Percentiles rank a stretch among this genome's conserved stretches.
Conservation (phyloP, 1,139 yeast genomes). For the Kodamaea sp. region DNA sequence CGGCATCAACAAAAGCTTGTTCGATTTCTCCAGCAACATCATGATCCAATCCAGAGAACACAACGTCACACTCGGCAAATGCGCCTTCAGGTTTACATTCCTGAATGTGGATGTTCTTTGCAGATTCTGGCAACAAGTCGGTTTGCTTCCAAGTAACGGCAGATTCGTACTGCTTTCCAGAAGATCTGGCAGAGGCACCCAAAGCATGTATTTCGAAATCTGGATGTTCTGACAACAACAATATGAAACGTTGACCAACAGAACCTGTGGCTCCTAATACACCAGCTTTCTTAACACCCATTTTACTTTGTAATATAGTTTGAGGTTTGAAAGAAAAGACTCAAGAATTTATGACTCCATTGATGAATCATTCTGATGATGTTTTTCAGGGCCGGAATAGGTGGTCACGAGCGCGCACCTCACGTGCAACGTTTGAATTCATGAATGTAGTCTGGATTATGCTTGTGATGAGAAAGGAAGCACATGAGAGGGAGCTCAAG, state of each 20-base stretch:
- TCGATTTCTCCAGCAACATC: slow-evolving; percentile 94
- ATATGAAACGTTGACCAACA: slow-evolving; percentile 94
- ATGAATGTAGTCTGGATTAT: no score
- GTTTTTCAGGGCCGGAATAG: slow-evolving; percentile 9
- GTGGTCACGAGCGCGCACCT: slow-evolving; percentile 11
- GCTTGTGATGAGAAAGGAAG: no score
- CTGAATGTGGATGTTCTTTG: slow-evolving; percentile 61
- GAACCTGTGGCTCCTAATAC: slow-evolving; percentile 98
- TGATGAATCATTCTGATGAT: slow-evolving; percentile 10
- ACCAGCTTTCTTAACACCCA: slow-evolving; percentile 59
- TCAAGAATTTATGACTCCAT: neutral
- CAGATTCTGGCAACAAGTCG: slow-evolving; percentile 68
- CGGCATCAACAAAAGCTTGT: slow-evolving; percentile 76
- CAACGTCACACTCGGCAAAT: slow-evolving; percentile 88
- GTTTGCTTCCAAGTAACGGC: slow-evolving; percentile 98
- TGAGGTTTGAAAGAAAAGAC: slow-evolving; percentile 3
- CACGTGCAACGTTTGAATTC: no score
- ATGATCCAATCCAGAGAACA: slow-evolving; percentile 92
- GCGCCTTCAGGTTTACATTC: slow-evolving; percentile 73
- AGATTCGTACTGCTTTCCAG: slow-evolving; percentile 81
- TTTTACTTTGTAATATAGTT: no score
- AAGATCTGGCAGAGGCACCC: slow-evolving; percentile 94
- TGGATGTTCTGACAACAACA: slow-evolving; percentile 83
- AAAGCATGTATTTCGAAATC: slow-evolving; percentile 80
- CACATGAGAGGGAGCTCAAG: no score